Percentiles rank a stretch among this genome's conserved stretches.
These are phyloP conservation scores for Pythium aristosporum DNA, from an alignment of 352 stramenopile genomes.

Conservation along the genomic window DNA sequence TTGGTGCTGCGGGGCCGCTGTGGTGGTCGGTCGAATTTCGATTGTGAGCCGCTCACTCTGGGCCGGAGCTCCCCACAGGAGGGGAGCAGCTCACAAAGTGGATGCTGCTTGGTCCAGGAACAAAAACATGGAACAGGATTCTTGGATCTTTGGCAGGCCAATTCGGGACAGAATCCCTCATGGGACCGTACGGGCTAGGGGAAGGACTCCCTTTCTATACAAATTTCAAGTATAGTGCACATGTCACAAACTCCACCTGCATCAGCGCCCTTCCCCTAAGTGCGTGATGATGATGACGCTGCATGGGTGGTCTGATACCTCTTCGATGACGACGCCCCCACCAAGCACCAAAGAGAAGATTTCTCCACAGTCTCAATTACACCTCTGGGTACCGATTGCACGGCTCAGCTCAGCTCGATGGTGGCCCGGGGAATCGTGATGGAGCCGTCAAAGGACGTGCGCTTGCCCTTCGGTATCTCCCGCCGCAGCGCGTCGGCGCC, in stretches of 20 bases:
- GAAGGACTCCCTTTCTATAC: not conserved
- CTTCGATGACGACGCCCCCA: slow-evolving; percentile 1
- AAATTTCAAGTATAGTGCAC: slow-evolving; percentile 13
- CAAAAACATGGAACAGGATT: slow-evolving; percentile 22
- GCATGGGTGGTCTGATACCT: slow-evolving; percentile 9
- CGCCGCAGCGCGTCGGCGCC: slow-evolving; percentile 38
- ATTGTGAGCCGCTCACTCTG: slow-evolving; percentile 12
- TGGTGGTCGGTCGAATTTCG: slow-evolving; percentile 18
- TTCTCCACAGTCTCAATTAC: not conserved
- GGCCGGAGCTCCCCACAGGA: not conserved
- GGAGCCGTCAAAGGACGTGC: slow-evolving; percentile 54
- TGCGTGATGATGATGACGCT: slow-evolving; percentile 25
- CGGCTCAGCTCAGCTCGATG: slow-evolving; percentile 36
- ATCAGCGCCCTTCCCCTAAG: slow-evolving; percentile 8
- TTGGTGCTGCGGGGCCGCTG: slow-evolving; percentile 7
- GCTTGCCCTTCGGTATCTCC: slow-evolving; percentile 65
- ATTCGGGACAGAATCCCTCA: slow-evolving; percentile 17
- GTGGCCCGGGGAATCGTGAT: slow-evolving; percentile 44
- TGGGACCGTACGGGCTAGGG: not conserved
- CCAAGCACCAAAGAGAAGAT: slow-evolving; percentile 21
- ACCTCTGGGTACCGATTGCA: too few relatives aligned
- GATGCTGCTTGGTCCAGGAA: slow-evolving; percentile 27
- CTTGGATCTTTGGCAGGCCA: not conserved
- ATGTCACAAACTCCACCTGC: slow-evolving; percentile 19
- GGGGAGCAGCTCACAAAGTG: not conserved